These are phyloP conservation scores for Copromyces sp. DNA, from an alignment of 495 filamentous ascomycete genomes.

Conservation along the genomic window DNA sequence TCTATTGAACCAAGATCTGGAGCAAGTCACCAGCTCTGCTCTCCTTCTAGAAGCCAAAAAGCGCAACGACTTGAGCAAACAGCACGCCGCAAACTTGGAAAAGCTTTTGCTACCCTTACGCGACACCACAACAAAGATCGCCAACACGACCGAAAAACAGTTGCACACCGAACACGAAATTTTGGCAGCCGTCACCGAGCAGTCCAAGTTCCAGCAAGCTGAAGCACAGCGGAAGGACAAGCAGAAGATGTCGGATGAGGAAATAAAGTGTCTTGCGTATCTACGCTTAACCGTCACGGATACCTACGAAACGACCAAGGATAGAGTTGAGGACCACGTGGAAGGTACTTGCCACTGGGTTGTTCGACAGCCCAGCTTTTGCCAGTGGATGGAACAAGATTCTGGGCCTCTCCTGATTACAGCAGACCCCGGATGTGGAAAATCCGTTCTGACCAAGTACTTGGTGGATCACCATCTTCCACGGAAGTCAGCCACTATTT, in stretches of 20 bases:
- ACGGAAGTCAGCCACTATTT: slow-evolving; percentile 17
- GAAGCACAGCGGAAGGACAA: not conserved
- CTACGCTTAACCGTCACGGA: not conserved
- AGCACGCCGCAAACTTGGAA: not conserved
- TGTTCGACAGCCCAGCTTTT: slow-evolving; percentile 22
- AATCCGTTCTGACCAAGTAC: slow-evolving; percentile 40
- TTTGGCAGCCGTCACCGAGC: not conserved
- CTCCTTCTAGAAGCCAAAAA: not conserved
- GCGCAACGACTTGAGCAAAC: not conserved
- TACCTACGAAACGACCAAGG: not conserved
- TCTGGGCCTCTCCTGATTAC: slow-evolving; percentile 37
- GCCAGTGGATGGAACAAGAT: slow-evolving; percentile 19
- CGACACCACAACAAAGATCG: not conserved
- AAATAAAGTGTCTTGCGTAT: not conserved
- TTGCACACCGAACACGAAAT: not conserved
- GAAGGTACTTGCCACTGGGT: slow-evolving; percentile 37
- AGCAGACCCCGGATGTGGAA: slow-evolving; percentile 47
- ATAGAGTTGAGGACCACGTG: not conserved
- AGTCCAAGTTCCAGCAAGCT: not conserved
- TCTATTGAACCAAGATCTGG: not conserved
- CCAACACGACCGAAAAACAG: not conserved
- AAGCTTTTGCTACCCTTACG: not conserved
- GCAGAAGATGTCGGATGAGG: not conserved
- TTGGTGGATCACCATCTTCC: slow-evolving; percentile 30
- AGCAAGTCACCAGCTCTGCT: not conserved